Conservation (phyloP, 2,329 filamentous ascomycete species). For the Aureobasidium lini region DNA sequence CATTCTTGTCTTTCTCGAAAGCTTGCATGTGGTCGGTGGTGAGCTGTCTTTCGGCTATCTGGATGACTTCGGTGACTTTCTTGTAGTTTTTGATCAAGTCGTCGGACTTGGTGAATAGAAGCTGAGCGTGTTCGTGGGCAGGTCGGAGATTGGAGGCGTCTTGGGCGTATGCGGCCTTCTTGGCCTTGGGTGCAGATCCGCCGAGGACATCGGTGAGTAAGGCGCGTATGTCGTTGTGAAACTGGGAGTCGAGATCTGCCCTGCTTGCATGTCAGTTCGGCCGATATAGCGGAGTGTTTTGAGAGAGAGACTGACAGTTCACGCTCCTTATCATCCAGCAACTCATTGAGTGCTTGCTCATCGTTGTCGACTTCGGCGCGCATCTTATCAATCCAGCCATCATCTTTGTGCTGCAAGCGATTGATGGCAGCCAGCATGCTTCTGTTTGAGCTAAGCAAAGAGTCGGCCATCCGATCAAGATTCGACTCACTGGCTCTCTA, state of each 20-base stretch:
- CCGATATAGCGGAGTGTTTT: constrained; percentile 24
- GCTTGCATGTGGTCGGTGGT: background rate
- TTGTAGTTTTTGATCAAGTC: background rate
- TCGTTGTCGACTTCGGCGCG: background rate
- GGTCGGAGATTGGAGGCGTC: background rate
- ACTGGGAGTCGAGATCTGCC: constrained; percentile 18
- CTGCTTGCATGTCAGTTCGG: constrained; percentile 30
- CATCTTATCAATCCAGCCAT: constrained; percentile 5
- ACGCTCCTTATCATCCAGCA: constrained; percentile 10
- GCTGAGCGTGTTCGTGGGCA: background rate
- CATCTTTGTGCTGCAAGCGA: constrained; percentile 1
- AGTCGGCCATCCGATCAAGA: too few relatives aligned
- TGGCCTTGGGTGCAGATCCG: background rate
- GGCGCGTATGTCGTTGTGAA: background rate
- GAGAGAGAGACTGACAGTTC: constrained; percentile 24
- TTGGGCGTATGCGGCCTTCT: background rate
- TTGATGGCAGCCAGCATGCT: background rate
- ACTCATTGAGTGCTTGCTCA: background rate
- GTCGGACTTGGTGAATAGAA: background rate
- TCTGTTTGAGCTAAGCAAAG: background rate
- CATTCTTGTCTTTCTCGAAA: constrained; percentile 11
- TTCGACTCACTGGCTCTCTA: constrained; percentile 16
- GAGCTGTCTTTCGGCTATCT: background rate
- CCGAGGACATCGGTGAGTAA: background rate
- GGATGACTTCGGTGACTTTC: background rate